These are phyloP conservation scores for Hypholoma fasciculare DNA, from an alignment of 768 basidiomycete species.

Conservation along the genomic window DNA sequence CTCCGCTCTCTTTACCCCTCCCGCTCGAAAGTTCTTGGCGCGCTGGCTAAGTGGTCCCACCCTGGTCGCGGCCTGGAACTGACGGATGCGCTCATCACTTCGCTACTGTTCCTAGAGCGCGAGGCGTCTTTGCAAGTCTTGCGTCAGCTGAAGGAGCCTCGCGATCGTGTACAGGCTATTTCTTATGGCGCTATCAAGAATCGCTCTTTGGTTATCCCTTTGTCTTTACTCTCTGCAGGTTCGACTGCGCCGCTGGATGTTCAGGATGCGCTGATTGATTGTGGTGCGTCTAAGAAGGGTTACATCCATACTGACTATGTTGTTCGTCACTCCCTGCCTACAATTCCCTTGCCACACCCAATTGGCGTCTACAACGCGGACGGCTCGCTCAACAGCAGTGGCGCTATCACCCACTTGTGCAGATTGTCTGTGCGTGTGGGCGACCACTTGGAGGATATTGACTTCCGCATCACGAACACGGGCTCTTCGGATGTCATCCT, in stretches of 20 bases:
- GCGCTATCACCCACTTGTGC: constrained; percentile 2
- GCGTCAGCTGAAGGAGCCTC: neutral
- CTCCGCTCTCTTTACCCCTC: neutral
- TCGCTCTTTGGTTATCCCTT: neutral
- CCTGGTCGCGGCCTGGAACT: neutral
- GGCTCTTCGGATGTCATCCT: neutral
- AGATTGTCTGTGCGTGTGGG: neutral
- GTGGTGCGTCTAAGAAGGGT: constrained; percentile 7
- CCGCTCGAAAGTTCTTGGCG: neutral
- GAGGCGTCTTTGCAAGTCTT: neutral
- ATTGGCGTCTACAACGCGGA: constrained; percentile 15
- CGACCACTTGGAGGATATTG: neutral
- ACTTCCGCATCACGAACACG: constrained; percentile 1
- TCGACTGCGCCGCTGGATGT: neutral
- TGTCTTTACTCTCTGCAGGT: neutral
- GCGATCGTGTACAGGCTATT: neutral
- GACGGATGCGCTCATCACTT: neutral
- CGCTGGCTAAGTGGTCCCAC: neutral
- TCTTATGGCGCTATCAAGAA: neutral
- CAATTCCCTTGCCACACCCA: neutral
- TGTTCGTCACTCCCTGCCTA: neutral
- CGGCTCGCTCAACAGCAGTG: neutral
- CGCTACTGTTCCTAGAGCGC: neutral
- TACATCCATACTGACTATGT: constrained; percentile 9
- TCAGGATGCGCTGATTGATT: constrained; percentile 8